These are phyloP conservation scores for Selaginella moellendorffii DNA, from an alignment of 75 land plant genomes.

Conservation along the genomic window DNA sequence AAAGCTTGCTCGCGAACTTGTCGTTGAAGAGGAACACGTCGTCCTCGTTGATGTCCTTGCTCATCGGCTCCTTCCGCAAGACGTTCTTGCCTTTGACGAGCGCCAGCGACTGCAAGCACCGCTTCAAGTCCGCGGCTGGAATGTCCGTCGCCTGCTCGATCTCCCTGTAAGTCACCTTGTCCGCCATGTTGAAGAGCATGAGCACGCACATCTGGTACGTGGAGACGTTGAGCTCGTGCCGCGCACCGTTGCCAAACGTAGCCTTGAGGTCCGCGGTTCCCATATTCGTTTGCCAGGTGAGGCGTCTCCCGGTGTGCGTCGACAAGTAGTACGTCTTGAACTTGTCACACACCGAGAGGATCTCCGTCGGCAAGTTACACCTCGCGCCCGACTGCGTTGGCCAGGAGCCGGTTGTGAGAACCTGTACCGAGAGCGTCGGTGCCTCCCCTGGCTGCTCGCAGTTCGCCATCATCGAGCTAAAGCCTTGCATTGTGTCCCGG, in stretches of 20 bases:
- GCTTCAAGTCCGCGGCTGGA: constrained; percentile 64
- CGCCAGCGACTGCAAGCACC: constrained; percentile 82
- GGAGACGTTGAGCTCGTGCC: constrained; percentile 89
- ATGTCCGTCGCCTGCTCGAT: constrained; percentile 90
- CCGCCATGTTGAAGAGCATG: constrained; percentile 71
- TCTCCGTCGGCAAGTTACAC: constrained; percentile 83
- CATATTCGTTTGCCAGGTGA: constrained; percentile 96
- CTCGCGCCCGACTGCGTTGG: constrained; percentile 73
- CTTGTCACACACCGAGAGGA: constrained; percentile 65
- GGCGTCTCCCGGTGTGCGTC: constrained; percentile 84
- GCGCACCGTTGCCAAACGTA: constrained; percentile 67
- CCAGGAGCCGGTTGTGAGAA: constrained; percentile 94
- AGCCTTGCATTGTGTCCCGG: constrained; percentile 92
- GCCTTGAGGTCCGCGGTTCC: constrained; percentile 91
- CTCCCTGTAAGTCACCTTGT: constrained; percentile 56
- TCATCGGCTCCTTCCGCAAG: constrained; percentile 87
- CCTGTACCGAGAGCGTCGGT: constrained; percentile 76
- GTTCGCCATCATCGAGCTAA: constrained; percentile 41
- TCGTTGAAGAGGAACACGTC: constrained; percentile 64
- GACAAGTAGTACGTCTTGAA: constrained; percentile 70
- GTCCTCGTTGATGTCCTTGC: constrained; percentile 80
- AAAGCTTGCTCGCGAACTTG: constrained; percentile 59
- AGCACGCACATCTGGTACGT: constrained; percentile 92
- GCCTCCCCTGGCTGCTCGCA: constrained; percentile 34
- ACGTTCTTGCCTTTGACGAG: constrained; percentile 96